Conservation (phyloP, 1,284 basidiomycete genomes). For the Golubevia pallescens region DNA sequence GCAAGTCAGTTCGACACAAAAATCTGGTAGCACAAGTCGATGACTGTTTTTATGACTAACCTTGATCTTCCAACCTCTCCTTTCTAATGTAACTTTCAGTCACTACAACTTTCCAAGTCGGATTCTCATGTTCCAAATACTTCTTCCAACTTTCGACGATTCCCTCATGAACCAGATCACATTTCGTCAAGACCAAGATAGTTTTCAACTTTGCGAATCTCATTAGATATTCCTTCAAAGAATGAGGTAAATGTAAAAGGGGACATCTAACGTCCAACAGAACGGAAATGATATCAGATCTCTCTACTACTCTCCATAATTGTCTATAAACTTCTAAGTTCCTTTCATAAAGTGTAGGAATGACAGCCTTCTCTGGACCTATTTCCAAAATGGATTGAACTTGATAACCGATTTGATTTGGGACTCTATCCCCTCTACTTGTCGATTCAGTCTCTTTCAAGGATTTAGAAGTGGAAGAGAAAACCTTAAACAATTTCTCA, state of each 20-base stretch:
- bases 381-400: too few species aligned
- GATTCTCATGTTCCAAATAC: constrained; percentile 25
- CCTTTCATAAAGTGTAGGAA: constrained; percentile 72
- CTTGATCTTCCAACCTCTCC: constrained; percentile 35
- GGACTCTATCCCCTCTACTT: too few species aligned
- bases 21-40: not conserved
- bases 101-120: constrained; percentile 31
- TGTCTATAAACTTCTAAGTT: constrained; percentile 97
- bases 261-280: constrained; percentile 37
- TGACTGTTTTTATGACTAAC: constrained; percentile 8
- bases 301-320: constrained; percentile 90
- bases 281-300: constrained; percentile 64
- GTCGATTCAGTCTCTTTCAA: constrained; percentile 21
- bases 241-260: constrained; percentile 32
- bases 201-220: not conserved
- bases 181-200: constrained; percentile 42
- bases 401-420: too few species aligned
- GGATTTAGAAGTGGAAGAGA: constrained; percentile 31
- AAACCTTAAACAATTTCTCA: constrained; percentile 22
- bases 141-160: constrained; percentile 30
- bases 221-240: constrained; percentile 25
- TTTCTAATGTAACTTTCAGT: constrained; percentile 36
- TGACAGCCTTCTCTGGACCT: too few species aligned
- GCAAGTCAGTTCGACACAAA: not conserved
- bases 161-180: constrained; percentile 28